Evolutionary conservation across 257 asterid genomes (phyloP).

Genomic region (Salvia splendens): DNA sequence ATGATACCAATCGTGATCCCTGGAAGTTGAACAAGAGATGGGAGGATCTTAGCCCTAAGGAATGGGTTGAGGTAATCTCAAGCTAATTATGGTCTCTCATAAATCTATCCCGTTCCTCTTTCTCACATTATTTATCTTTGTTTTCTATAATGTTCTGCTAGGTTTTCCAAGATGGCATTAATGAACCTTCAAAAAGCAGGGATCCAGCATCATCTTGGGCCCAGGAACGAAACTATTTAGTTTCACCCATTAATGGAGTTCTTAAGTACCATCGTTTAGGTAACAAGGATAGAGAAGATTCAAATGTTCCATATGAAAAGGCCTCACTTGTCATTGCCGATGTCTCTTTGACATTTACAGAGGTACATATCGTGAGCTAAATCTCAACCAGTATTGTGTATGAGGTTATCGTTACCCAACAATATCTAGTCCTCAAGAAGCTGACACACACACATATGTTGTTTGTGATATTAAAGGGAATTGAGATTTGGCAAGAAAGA

Average conservation of each 20-base stretch:
- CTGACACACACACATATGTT: constrained; percentile 18
- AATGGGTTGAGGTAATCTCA: constrained; percentile 86
- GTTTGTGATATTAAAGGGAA: constrained; percentile 29
- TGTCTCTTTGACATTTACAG: constrained; percentile 82
- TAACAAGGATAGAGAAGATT: constrained; percentile 83
- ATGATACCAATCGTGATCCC: constrained; percentile 81
- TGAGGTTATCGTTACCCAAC: constrained; percentile 21
- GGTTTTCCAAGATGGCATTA: constrained; percentile 95
- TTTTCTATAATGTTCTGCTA: constrained; percentile 30
- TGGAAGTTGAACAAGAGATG: constrained; percentile 90
- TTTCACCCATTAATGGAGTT: constrained; percentile 92
- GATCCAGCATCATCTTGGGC: constrained; percentile 63
- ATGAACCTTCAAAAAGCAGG: constrained; percentile 57
- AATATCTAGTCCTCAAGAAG: constrained; percentile 21
- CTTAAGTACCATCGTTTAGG: constrained; percentile 96
- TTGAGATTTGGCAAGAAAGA: constrained; percentile 18
- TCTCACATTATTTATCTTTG: constrained; percentile 26
- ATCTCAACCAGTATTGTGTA: constrained; percentile 6
- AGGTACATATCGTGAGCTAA: constrained; percentile 53
- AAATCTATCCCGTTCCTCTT: not conserved
- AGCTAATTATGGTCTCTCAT: constrained; percentile 31
- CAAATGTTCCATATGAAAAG: constrained; percentile 81
- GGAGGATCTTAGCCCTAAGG: constrained; percentile 94
- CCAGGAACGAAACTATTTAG: constrained; percentile 66
- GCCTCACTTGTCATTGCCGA: constrained; percentile 78